Evolutionary conservation across 768 basidiomycete species (phyloP).

Genomic region (Xerocomellus amylosporus): DNA sequence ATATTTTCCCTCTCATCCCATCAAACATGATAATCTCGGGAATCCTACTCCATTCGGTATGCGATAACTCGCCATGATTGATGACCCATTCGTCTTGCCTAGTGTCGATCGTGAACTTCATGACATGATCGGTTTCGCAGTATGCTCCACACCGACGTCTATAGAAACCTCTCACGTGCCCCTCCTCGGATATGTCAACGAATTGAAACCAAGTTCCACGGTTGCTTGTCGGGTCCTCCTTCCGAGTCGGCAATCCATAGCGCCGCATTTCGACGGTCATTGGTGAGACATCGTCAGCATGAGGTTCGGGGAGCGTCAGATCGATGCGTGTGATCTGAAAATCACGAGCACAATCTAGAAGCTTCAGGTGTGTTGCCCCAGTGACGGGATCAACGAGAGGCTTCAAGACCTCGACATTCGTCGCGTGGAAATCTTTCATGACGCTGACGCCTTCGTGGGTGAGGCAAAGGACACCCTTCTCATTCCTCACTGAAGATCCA

Average conservation of each 20-base stretch:
- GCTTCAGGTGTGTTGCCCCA: neutral
- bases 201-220: neutral
- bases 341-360: neutral
- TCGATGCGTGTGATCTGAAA: neutral
- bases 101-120: slow-evolving; percentile 6
- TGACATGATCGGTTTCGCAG: neutral
- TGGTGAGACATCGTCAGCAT: neutral
- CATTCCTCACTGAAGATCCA: neutral
- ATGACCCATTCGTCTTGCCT: neutral
- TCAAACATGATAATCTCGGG: neutral
- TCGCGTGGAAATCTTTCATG: fast-evolving
- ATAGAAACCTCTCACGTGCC: neutral
- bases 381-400: neutral
- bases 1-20: neutral
- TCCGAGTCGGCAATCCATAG: neutral
- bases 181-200: neutral
- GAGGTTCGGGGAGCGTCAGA: neutral
- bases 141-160: neutral
- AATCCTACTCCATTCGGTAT: neutral
- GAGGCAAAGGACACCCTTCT: neutral
- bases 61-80: neutral
- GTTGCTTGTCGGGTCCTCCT: neutral
- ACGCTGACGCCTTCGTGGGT: neutral
- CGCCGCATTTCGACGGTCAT: neutral
- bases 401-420: neutral